phyloP scores from a whole-genome alignment of 2,329 filamentous ascomycete species.

The Epichloe festucae region DNA sequence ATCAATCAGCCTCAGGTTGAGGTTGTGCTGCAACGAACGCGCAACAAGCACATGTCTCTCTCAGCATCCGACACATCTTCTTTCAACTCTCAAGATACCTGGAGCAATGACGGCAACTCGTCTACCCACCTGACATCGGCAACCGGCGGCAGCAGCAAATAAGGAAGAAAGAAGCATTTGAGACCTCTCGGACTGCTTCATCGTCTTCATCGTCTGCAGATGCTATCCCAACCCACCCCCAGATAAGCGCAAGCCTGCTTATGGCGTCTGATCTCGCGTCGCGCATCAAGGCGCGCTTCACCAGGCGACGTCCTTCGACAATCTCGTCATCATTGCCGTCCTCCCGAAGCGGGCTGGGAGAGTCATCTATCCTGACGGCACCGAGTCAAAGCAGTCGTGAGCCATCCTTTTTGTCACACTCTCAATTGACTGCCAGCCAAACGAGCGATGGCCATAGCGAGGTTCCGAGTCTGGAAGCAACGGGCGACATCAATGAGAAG shows the following conservation, averaged over 20 bases:
- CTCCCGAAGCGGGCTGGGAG: conserved; percentile 15
- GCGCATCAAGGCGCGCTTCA: conserved; percentile 34
- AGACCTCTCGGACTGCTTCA: not conserved
- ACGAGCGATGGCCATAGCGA: conserved; percentile 1
- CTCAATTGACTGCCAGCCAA: conserved; percentile 1
- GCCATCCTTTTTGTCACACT: not conserved
- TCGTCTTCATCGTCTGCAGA: not conserved
- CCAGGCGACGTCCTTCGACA: conserved; percentile 28
- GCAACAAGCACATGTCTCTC: not conserved
- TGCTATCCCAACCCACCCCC: conserved; percentile 1
- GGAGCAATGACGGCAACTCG: not conserved
- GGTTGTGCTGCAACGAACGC: not conserved
- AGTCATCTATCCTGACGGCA: conserved; percentile 6
- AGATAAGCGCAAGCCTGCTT: not conserved
- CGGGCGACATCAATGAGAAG: not conserved
- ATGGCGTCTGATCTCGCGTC: conserved; percentile 34
- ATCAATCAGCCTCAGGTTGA: not conserved
- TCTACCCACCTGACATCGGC: not conserved
- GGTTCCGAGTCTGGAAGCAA: not conserved
- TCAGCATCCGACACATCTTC: not conserved
- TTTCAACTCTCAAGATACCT: not conserved
- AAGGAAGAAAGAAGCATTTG: not conserved
- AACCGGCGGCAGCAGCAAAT: not conserved
- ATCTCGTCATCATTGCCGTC: conserved; percentile 25
- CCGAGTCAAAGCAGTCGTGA: conserved; percentile 7